phyloP scores from a whole-genome alignment of 768 basidiomycete species.

The Cystobasidiopsis lactophilus region DNA sequence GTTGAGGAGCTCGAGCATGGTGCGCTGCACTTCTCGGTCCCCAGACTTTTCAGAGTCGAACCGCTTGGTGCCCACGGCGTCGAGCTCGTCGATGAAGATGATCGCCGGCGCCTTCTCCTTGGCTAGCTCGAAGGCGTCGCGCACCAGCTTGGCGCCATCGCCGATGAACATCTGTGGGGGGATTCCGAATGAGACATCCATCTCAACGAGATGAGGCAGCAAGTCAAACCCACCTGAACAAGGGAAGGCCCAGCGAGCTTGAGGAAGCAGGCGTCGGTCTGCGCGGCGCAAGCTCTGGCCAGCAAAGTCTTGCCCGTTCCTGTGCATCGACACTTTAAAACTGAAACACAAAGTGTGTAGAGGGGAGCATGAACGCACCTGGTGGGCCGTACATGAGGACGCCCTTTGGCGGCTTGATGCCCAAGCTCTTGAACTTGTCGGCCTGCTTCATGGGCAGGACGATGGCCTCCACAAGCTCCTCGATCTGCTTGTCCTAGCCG shows the following conservation, averaged over 20 bases:
- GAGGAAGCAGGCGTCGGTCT: constrained; percentile 92
- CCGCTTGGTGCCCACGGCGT: constrained; percentile 34
- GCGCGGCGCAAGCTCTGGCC: constrained; percentile 91
- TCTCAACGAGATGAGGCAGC: no score
- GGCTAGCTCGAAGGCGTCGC: constrained; percentile 91
- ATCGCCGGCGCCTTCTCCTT: constrained; percentile 97
- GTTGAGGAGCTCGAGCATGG: constrained; percentile 97
- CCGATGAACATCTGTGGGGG: constrained; percentile 72
- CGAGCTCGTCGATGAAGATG: constrained; percentile 58
- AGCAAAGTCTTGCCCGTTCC: constrained; percentile 94
- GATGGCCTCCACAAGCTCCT: constrained; percentile 92
- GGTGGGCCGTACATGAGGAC: constrained; percentile 98
- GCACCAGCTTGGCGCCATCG: constrained; percentile 94
- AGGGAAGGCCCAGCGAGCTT: constrained; percentile 93
- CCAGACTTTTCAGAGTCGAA: constrained; percentile 98
- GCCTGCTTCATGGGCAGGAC: constrained; percentile 97
- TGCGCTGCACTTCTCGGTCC: constrained; percentile 96
- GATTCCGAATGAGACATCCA: not conserved
- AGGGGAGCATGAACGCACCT: constrained; percentile 31
- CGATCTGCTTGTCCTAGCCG: constrained; percentile 96
- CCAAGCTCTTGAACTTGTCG: constrained; percentile 94
- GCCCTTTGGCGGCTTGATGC: constrained; percentile 92
- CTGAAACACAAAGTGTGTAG: not conserved
- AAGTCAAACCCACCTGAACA: constrained; percentile 43
- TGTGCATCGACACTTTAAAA: constrained; percentile 17